Percentiles rank a stretch among this genome's conserved stretches.
Evolutionary conservation across 345 rosid genomes (phyloP).

Genomic region (Cardiospermum halicacabum): DNA sequence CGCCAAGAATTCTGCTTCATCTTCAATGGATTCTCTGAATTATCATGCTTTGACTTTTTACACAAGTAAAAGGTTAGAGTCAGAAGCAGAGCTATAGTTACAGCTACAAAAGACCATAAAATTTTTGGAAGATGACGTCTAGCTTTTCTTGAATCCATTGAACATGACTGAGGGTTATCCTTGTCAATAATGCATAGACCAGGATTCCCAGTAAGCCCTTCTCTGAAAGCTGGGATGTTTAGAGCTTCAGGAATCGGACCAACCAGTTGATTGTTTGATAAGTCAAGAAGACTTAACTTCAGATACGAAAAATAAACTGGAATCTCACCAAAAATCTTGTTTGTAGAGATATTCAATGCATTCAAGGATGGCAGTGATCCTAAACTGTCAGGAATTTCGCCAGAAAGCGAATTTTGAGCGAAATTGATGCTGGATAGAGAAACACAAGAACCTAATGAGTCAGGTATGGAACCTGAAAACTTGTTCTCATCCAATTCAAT

Average conservation of each 20-base stretch:
- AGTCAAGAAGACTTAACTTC: constrained; percentile 69
- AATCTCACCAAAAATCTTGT: constrained; percentile 66
- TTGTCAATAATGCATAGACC: constrained; percentile 51
- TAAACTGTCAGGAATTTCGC: constrained; percentile 55
- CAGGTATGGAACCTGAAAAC: constrained; percentile 58
- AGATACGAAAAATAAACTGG: constrained; percentile 44
- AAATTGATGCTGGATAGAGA: constrained; percentile 49
- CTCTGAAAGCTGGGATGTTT: constrained; percentile 33
- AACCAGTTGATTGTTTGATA: constrained; percentile 56
- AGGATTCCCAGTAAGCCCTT: constrained; percentile 54
- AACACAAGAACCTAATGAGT: constrained; percentile 48
- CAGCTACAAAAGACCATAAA: constrained; percentile 41
- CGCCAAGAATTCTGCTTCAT: constrained; percentile 49
- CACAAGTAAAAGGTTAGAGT: constrained; percentile 28
- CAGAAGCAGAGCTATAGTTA: constrained; percentile 29
- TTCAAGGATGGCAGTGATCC: constrained; percentile 44
- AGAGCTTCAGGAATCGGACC: constrained; percentile 63
- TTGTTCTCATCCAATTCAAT: constrained; percentile 43
- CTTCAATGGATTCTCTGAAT: constrained; percentile 28
- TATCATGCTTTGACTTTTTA: constrained; percentile 27
- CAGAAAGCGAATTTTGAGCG: constrained; percentile 54
- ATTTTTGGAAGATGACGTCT: constrained; percentile 20
- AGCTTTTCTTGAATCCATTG: constrained; percentile 20
- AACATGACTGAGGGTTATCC: constrained; percentile 43
- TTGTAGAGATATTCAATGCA: constrained; percentile 64